Evolutionary conservation across 331 rosid species (phyloP).

Genomic region (Quercus tomentella): DNA sequence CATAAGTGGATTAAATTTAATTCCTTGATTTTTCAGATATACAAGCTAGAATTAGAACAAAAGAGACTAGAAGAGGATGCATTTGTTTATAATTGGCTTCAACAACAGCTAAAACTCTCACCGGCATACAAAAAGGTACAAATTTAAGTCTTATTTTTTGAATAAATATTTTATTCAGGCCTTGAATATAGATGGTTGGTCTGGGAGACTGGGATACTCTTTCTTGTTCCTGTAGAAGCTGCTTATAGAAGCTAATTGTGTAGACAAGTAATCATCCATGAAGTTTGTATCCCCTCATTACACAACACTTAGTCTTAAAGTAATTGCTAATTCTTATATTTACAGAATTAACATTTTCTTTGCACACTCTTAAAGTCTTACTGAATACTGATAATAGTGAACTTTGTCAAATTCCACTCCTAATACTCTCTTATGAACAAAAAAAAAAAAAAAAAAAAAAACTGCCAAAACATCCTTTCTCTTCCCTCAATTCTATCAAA

Average conservation of each 20-base stretch:
- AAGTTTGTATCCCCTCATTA: neutral
- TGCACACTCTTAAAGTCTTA: neutral
- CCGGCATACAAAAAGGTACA: conserved; percentile 89
- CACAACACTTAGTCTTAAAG: neutral
- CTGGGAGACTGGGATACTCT: neutral
- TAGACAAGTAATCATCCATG: neutral
- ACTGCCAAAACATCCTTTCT: neutral
- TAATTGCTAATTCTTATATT: neutral
- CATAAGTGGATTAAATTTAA: conserved; percentile 3
- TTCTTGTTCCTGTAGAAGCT: neutral
- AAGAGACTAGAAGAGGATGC: conserved; percentile 90
- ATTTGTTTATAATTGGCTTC: conserved; percentile 82
- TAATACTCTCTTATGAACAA: neutral
- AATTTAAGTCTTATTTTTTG: neutral
- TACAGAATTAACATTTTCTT: neutral
- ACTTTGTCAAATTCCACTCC: neutral
- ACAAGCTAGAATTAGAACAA: conserved; percentile 79
- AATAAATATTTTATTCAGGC: neutral
- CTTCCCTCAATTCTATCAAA: neutral
- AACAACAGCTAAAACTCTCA: conserved; percentile 89
- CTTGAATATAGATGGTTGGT: neutral
- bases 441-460: neutral
- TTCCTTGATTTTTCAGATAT: conserved; percentile 50
- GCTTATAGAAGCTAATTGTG: neutral
- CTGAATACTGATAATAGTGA: neutral